phyloP scores from a whole-genome alignment of 495 filamentous ascomycete genomes.

The Trichodelitschia bisporula region DNA sequence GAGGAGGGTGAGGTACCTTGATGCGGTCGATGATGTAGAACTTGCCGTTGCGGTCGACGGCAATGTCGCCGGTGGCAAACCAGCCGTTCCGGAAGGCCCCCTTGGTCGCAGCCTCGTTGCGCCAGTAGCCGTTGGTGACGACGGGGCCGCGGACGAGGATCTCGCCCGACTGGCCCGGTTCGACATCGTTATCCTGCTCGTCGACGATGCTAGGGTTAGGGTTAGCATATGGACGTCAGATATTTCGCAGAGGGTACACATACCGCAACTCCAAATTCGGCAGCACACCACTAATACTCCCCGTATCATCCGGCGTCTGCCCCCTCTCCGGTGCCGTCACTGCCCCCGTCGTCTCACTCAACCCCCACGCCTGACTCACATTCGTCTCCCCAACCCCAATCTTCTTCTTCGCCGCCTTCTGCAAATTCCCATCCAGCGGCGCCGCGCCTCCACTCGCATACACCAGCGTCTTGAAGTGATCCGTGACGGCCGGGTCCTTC shows the following conservation, averaged over 20 bases:
- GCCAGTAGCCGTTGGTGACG: conserved; percentile 5
- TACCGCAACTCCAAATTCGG: background rate
- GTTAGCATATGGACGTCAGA: too few species aligned
- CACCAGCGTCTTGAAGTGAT: conserved; percentile 16
- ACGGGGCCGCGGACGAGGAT: conserved; percentile 3
- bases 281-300: background rate
- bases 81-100: conserved; percentile 4
- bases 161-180: conserved; percentile 1
- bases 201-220: too few species aligned
- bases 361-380: conserved; percentile 9
- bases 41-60: conserved; percentile 1
- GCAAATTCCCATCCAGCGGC: conserved; percentile 8
- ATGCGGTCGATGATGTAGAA: conserved; percentile 15
- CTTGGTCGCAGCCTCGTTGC: conserved; percentile 4
- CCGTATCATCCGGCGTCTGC: background rate
- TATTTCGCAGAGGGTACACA: too few species aligned
- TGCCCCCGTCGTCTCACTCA: conserved; percentile 8
- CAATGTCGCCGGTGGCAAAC: conserved; percentile 7
- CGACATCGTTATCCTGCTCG: conserved; percentile 1
- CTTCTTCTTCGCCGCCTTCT: conserved; percentile 5
- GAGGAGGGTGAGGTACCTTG: too few species aligned
- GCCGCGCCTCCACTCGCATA: conserved; percentile 7
- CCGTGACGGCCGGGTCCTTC: conserved; percentile 22
- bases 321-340: background rate
- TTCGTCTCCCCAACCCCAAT: conserved; percentile 6